Base-by-base conservation (phyloP, 108 stramenopile species). In the Fragilaria radians region DNA sequence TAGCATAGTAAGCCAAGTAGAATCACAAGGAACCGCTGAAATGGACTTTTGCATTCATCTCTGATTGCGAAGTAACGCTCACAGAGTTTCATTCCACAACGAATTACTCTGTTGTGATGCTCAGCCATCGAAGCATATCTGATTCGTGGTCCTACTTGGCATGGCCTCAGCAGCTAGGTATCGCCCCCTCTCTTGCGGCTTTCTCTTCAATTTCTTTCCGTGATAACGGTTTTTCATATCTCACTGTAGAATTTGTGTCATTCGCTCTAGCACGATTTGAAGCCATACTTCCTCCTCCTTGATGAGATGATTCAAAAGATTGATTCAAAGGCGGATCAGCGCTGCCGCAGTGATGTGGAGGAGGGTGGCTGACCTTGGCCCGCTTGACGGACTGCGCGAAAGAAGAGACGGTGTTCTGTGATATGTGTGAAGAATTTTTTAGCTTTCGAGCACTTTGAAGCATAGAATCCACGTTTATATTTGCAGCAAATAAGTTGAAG, bases 401-500 rank as follows among this genome's bases (percentile, higher is more conserved):
- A 3, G n/a, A 21, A 21, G 30, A 26, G 26, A 31, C n/a, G 29
- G 62, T 28, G 31, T 60, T 57, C 50, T 66, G 51, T 22, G 2
- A 18, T 11, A 14, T 11, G 7, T 7, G 36, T 42, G 14, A 11
- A 11, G 14, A 42, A 11, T 7, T 42, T 25, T 57, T 68, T 17
- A 76, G 63, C 14, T 71, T 52, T 7, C 33, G 32, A 3, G 85
- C 85, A 49, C 62, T 63, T 30, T 76, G 17, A 3, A 87, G 1
- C 48, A 87, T 79, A 7, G 45, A 67, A 26, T 57, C 34, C 25
- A 89, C 57, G 57, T 86, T 74, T 1, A 86, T 80, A 63, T 78
- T 72, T 34, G 80, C 47, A 32, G 48, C 53, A 72, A 89, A 89
- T 4, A 71, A 30, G 19, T 71, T 54, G 18, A 83, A 75, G 57